phyloP scores from a whole-genome alignment of 352 stramenopile species.

The Phytophthora lateralis region DNA sequence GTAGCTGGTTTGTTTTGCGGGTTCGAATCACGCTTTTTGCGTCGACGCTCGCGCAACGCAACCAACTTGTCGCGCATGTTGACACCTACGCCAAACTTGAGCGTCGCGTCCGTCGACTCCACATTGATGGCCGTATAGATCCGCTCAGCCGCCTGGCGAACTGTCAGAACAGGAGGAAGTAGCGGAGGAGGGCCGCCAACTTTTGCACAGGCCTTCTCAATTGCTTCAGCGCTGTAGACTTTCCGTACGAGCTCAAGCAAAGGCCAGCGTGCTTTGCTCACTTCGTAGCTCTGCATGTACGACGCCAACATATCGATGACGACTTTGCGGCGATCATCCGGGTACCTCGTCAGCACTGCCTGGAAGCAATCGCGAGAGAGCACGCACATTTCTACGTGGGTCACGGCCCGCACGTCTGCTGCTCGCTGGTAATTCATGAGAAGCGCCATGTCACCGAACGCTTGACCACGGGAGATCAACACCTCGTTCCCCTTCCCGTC shows the following conservation, averaged over 20 bases:
- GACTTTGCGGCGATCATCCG: constrained; percentile 34
- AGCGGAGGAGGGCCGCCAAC: constrained; percentile 2
- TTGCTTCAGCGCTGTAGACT: constrained; percentile 29
- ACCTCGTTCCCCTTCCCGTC: constrained; percentile 11
- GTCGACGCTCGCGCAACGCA: constrained; percentile 27
- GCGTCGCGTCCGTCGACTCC: constrained; percentile 22
- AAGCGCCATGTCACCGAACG: constrained; percentile 59
- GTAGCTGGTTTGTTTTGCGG: neutral
- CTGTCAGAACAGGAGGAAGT: constrained; percentile 12
- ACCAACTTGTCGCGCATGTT: constrained; percentile 30
- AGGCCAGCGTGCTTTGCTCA: constrained; percentile 21
- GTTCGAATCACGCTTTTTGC: neutral
- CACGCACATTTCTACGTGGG: constrained; percentile 63
- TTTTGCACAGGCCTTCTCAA: constrained; percentile 26
- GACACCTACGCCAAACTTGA: constrained; percentile 38
- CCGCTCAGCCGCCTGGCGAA: constrained; percentile 23
- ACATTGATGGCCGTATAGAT: constrained; percentile 39
- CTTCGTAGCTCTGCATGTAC: constrained; percentile 41
- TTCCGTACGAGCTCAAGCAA: constrained; percentile 33
- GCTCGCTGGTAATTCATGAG: constrained; percentile 61
- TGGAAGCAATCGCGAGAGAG: constrained; percentile 48
- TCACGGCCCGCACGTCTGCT: constrained; percentile 46
- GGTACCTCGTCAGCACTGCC: constrained; percentile 39
- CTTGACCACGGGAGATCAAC: constrained; percentile 32
- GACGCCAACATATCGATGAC: constrained; percentile 38